Evolutionary conservation across 2,329 filamentous ascomycete genomes (phyloP), one percentile per base, ranked within the genome.

Genomic region (Colletotrichum simmondsii): DNA sequence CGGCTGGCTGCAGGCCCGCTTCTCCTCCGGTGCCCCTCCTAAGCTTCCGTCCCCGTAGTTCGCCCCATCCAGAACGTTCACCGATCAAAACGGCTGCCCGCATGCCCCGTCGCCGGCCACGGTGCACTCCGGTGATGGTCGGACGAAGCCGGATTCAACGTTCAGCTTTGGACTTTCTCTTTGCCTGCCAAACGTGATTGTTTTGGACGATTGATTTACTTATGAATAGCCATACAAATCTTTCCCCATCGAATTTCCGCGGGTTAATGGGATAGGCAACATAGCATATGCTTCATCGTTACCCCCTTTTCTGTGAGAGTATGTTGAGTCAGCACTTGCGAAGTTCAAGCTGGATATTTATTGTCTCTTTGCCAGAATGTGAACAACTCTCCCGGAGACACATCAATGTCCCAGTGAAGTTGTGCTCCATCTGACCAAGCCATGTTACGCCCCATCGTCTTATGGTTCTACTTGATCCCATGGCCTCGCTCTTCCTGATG

Each of bases 21-120:
- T 12, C 22, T 32, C 26, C 46, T 65, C 66, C 66, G 66, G 46
- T 54, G 22, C 32, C 49, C 62, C 35, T 60, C 60, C 60, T n/a
- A n/a, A 3, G 7, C 24, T 22, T 35, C 52, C 28, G 26, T 52
- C 6, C 66, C 66, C 19, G 42, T 49, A n/a, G 42, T 49, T 8
- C 66, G 54, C 53, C 54, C 54, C 59, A 26, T 37, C 14, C 16
- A 32, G 16, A 56, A 72, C 70, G 66, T 72, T 65, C 54, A 70
- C 70, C 70, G 70, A 32, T 57, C 26, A 28, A 32, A 72, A 58
- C 37, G 53, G 58, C 28, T 32, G 24, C 52, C 22, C 16, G 49
- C 16, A 28, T 2, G 30, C 26, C 30, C 65, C 65, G 54, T 60
- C 24, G n/a, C 54, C 19, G 70, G 22, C 66, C 32, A 37, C 16